Evolutionary conservation across 768 basidiomycete genomes (phyloP), one percentile per base, ranked within the genome.

Genomic region (Lactarius psammicola): DNA sequence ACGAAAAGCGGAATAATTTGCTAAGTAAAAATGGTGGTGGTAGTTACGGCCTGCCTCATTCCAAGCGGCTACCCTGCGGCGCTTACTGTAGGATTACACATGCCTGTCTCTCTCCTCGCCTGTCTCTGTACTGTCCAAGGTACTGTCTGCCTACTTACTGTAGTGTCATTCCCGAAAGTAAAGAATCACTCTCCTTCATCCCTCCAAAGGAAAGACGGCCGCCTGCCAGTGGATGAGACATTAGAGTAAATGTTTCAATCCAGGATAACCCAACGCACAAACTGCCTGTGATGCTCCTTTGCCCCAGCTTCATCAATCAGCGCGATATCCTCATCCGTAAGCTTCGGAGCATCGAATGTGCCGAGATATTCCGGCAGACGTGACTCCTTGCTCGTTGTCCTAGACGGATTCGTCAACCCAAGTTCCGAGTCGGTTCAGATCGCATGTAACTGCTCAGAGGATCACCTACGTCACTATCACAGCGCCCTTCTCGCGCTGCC

Each of bases 311-410:
- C 70, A 46, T 72, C 74, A 44, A 77, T 76, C 10, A 38, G 67
- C 33, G 69, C 46, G 2, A 75, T 71, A 53, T 77, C 75, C 20
- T 71, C 72, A 1, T 65, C 68, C 1, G 72, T 74, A 49, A 77
- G 69, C 15, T 67, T 69, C 57, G 78, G 77, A 8, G 85, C 75
- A 61, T 79, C 77, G 9, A 76, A 77, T 10, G 79, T 78, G 9
- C 75, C 78, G 57, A 85, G 71, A 70, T 85, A 85, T 58, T 82
- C 80, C 65, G 78, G 73, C 15, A 86, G 72, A 8, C 84, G 78
- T 38, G 80, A 74, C 56, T 71, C 73, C 68, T 78, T 82, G 3
- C 75, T 72, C 51, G 76, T 78, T 57, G 80, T 82, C 62, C 80
- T 81, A 20, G 36, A 40, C 18, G 8, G 36, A 28, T 20, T 42